Evolutionary conservation across 148 eudicot genomes (phyloP).

Genomic region (Rhododendron henanense): DNA sequence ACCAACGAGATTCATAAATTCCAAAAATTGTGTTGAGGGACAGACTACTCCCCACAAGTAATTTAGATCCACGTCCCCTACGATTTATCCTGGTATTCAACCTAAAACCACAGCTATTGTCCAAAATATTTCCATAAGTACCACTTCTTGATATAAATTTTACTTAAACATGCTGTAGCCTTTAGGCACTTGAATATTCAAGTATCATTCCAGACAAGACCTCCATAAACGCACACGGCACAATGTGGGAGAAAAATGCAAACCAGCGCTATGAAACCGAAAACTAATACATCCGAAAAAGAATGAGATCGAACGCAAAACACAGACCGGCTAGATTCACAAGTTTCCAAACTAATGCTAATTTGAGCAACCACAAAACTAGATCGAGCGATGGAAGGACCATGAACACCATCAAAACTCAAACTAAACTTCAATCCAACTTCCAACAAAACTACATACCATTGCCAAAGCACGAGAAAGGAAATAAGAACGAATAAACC

Average conservation of each 20-base stretch:
- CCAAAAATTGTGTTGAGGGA: not conserved
- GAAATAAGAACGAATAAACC: not conserved
- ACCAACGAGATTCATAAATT: not conserved
- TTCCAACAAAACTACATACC: not conserved
- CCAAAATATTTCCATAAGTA: not conserved
- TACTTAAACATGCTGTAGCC: not conserved
- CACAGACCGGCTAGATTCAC: not conserved
- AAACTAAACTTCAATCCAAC: not conserved
- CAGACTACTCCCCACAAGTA: not conserved
- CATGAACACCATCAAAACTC: not conserved
- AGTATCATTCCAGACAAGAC: not conserved
- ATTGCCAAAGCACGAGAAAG: not conserved
- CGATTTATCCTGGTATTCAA: not conserved
- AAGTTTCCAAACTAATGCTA: not conserved
- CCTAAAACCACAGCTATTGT: not conserved
- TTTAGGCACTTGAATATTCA: not conserved
- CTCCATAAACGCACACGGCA: not conserved
- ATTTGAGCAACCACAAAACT: not conserved
- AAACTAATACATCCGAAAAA: not conserved
- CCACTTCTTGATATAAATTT: not conserved
- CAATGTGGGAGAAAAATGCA: not conserved
- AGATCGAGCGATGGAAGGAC: not conserved
- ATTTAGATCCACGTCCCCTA: not conserved
- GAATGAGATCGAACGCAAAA: not conserved
- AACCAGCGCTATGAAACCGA: not conserved